phyloP scores from a whole-genome alignment of 2,329 filamentous ascomycete genomes.

The Pseudogymnoascus sp. region DNA sequence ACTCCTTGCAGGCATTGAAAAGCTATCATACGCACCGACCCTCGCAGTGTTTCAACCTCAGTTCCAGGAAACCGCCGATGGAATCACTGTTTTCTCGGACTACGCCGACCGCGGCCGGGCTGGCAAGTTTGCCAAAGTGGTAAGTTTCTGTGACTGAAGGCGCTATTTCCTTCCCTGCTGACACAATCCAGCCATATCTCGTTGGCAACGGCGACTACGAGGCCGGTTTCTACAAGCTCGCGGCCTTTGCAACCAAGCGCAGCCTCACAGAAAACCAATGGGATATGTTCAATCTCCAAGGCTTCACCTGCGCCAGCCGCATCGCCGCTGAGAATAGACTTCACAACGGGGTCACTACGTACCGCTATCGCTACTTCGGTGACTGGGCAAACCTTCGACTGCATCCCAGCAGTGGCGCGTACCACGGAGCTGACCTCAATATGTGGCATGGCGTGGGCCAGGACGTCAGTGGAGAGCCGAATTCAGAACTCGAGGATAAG shows the following conservation, averaged over 20 bases:
- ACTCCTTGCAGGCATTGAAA: conserved; percentile 20
- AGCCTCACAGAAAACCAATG: conserved; percentile 22
- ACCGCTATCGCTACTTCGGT: conserved; percentile 29
- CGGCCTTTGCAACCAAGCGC: conserved; percentile 18
- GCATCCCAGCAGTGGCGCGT: conserved; percentile 23
- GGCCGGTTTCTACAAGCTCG: conserved; percentile 25
- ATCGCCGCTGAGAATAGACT: conserved; percentile 15
- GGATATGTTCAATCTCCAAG: conserved; percentile 24
- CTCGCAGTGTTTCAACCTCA: conserved; percentile 2
- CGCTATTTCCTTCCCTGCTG: not conserved
- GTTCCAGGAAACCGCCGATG: conserved; percentile 23
- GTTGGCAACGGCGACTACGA: conserved; percentile 31
- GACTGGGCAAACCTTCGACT: conserved; percentile 25
- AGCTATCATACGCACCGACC: conserved; percentile 19
- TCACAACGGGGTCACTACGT: conserved; percentile 21
- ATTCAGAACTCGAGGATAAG: conserved; percentile 9
- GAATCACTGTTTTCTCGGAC: conserved; percentile 24
- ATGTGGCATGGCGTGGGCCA: conserved; percentile 23
- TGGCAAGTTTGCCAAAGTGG: conserved; percentile 16
- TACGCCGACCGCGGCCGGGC: conserved; percentile 20
- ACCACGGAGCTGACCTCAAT: conserved; percentile 27
- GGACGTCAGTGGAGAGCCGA: conserved; percentile 22
- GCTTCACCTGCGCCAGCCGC: conserved; percentile 28
- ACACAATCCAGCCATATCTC: conserved; percentile 11
- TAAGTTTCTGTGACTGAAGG: conserved; percentile 15